These are phyloP conservation scores for Pterula multifida DNA, from an alignment of 1,284 basidiomycete genomes.

Conservation along the genomic window DNA sequence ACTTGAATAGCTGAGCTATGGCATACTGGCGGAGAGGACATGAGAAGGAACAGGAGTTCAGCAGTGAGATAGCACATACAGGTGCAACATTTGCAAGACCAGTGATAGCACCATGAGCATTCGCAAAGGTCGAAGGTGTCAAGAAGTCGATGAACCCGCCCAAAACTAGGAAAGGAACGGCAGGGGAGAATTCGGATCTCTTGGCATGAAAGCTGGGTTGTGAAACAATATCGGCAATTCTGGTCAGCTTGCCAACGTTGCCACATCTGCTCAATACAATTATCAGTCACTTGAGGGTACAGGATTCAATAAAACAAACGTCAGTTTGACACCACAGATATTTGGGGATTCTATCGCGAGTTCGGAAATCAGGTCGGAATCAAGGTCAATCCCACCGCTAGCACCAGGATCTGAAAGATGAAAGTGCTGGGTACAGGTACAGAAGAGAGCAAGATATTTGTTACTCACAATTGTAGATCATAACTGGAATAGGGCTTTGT, in stretches of 20 bases:
- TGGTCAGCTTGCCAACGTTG: slow-evolving; percentile 81
- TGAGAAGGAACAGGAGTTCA: slow-evolving; percentile 9
- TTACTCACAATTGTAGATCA: slow-evolving; percentile 80
- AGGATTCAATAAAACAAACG: slow-evolving; percentile 33
- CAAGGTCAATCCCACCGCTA: slow-evolving; percentile 74
- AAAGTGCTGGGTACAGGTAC: slow-evolving; percentile 9
- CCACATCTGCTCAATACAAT: slow-evolving; percentile 48
- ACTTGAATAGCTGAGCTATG: slow-evolving; percentile 48
- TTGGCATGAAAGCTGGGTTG: slow-evolving; percentile 39
- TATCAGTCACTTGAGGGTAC: slow-evolving; percentile 2
- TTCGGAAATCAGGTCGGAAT: slow-evolving; percentile 75
- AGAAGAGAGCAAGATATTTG: slow-evolving; percentile 9
- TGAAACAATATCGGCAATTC: slow-evolving; percentile 63
- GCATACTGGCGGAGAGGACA: slow-evolving; percentile 30
- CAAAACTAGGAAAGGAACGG: slow-evolving; percentile 63
- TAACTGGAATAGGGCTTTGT: slow-evolving; percentile 75
- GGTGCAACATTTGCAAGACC: slow-evolving; percentile 74
- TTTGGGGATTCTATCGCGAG: slow-evolving; percentile 66
- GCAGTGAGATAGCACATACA: slow-evolving; percentile 26
- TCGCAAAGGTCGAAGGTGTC: slow-evolving; percentile 54
- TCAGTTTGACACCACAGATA: slow-evolving; percentile 77
- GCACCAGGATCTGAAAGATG: slow-evolving; percentile 58
- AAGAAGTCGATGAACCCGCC: slow-evolving; percentile 75
- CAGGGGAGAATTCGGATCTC: slow-evolving; percentile 54
- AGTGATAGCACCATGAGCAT: slow-evolving; percentile 73